Conservation (phyloP, 2,329 filamentous ascomycete genomes). For the Cordyceps javanica region DNA sequence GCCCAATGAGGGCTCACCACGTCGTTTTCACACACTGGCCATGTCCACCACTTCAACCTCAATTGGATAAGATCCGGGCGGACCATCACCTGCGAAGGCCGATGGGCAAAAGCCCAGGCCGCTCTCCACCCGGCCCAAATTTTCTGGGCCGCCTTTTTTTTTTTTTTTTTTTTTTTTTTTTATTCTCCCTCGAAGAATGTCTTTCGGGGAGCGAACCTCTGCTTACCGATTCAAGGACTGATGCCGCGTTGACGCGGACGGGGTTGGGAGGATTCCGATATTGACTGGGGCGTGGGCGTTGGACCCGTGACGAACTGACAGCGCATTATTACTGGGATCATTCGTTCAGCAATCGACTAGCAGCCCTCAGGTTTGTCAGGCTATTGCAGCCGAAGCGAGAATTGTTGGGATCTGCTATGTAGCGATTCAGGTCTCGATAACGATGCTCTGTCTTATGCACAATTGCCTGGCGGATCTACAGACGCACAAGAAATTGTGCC, state of each 20-base stretch:
- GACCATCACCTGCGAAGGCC: constrained; percentile 10
- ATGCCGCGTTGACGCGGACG: background rate
- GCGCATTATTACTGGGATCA: constrained; percentile 6
- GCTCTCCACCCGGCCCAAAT: constrained; percentile 8
- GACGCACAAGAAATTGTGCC: constrained; percentile 7
- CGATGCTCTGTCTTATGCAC: constrained; percentile 9
- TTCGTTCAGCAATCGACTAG: background rate
- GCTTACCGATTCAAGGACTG: constrained; percentile 4
- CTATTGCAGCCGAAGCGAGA: background rate
- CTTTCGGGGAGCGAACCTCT: background rate
- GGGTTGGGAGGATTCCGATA: constrained; percentile 10
- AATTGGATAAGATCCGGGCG: constrained; percentile 12
- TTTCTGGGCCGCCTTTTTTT: background rate
- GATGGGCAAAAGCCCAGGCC: constrained; percentile 6
- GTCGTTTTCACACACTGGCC: constrained; percentile 13
- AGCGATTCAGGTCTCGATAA: constrained; percentile 3
- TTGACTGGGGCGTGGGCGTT: constrained; percentile 3
- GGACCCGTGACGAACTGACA: constrained; percentile 5
- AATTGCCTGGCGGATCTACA: constrained; percentile 9
- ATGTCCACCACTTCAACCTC: constrained; percentile 10
- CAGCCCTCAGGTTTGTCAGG: background rate
- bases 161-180: background rate
- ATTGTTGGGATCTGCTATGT: constrained; percentile 4
- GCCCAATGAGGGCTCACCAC: constrained; percentile 14
- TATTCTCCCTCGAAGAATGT: too few relatives aligned